These are phyloP conservation scores for Leccinum truebloodii DNA, from an alignment of 768 basidiomycete genomes.

Conservation along the genomic window DNA sequence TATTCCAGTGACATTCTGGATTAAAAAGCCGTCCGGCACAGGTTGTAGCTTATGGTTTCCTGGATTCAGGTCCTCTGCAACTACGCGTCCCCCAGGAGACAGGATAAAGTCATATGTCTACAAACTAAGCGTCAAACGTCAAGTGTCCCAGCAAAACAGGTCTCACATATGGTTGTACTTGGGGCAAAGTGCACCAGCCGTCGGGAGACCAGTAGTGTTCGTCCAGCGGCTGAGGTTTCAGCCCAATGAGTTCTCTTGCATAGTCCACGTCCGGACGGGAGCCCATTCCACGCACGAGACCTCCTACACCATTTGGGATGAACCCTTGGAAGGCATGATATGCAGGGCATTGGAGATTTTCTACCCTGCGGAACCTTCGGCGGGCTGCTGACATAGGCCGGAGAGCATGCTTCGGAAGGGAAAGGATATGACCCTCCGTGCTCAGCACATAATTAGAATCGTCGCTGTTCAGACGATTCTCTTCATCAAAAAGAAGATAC, in stretches of 20 bases:
- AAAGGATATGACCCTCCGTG: constrained; percentile 91
- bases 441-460: constrained; percentile 91
- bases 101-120: constrained; percentile 81
- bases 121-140: constrained; percentile 3
- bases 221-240: constrained; percentile 49
- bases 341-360: constrained; percentile 72
- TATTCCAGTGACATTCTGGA: constrained; percentile 78
- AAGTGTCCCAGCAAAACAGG: constrained; percentile 10
- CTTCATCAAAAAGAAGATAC: constrained; percentile 89
- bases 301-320: constrained; percentile 37
- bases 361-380: constrained; percentile 59
- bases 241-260: constrained; percentile 66
- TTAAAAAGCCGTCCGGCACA: constrained; percentile 67
- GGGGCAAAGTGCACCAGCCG: constrained; percentile 78
- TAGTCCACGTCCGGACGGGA: constrained; percentile 80
- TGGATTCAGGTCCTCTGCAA: constrained; percentile 71
- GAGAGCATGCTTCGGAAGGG: constrained; percentile 56
- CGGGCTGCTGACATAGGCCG: constrained; percentile 59
- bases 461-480: constrained; percentile 68
- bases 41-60: constrained; percentile 61
- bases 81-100: constrained; percentile 51
- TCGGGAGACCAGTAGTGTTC: constrained; percentile 60
- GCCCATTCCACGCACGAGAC: constrained; percentile 68
- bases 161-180: constrained; percentile 66
- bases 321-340: constrained; percentile 50